Percentiles rank a stretch among this genome's conserved stretches.
Evolutionary conservation across 2,329 filamentous ascomycete genomes (phyloP).

Genomic region (Penicillium expansum): DNA sequence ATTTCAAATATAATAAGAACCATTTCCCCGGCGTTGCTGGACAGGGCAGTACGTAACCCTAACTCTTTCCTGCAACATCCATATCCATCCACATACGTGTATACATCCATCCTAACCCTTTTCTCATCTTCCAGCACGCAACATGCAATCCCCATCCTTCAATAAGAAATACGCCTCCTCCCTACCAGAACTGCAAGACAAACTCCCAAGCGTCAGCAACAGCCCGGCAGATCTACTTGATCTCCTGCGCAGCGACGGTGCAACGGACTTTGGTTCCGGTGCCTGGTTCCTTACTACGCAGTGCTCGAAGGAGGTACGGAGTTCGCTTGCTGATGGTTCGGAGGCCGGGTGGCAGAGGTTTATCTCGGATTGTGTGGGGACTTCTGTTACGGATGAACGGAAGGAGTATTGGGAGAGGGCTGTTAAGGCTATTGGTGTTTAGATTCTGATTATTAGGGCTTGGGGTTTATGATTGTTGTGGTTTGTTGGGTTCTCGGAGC

Average conservation of each 20-base stretch:
- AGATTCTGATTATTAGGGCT: conserved; percentile 17
- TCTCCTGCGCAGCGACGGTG: conserved; percentile 49
- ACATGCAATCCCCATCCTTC: conserved; percentile 60
- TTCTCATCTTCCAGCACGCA: conserved; percentile 46
- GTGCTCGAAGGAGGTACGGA: conserved; percentile 48
- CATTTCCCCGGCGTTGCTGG: conserved; percentile 57
- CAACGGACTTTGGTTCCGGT: conserved; percentile 57
- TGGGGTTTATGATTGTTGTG: neutral
- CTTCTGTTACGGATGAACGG: conserved; percentile 47
- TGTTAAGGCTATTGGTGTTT: conserved; percentile 39
- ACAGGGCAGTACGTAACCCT: conserved; percentile 56
- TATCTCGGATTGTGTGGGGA: conserved; percentile 54
- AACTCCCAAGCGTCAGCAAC: conserved; percentile 34
- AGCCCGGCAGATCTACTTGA: conserved; percentile 48
- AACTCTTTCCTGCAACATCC: neutral
- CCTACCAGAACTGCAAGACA: conserved; percentile 43
- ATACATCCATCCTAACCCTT: neutral
- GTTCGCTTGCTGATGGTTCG: conserved; percentile 47
- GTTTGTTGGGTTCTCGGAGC: neutral
- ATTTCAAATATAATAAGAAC: conserved; percentile 71
- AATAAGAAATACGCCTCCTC: conserved; percentile 56
- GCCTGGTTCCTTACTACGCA: conserved; percentile 61
- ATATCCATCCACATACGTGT: too few species aligned
- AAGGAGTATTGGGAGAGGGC: conserved; percentile 52
- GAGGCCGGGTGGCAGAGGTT: conserved; percentile 54